Conservation (phyloP, 306 rosid genomes). For the Malus asiatica region DNA sequence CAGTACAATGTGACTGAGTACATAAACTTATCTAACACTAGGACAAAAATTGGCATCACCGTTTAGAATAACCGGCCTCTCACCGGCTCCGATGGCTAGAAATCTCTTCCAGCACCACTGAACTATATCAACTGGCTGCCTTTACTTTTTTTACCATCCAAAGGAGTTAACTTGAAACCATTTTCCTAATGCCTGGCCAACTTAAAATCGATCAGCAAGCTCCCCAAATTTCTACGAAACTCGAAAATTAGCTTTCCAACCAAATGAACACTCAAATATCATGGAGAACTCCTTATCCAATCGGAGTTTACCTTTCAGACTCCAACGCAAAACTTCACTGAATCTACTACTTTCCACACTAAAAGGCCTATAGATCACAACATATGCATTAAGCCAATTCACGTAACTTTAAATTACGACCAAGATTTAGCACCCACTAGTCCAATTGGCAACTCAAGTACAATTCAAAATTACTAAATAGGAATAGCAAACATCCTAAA, state of each 20-base stretch:
- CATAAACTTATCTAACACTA: not conserved
- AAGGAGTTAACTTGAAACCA: not conserved
- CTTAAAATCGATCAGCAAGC: not conserved
- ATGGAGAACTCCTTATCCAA: not conserved
- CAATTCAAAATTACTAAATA: not conserved
- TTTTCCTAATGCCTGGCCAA: not conserved
- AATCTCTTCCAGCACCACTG: not conserved
- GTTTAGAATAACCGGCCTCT: not conserved
- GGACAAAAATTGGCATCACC: not conserved
- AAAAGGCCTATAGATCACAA: not conserved
- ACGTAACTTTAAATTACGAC: not conserved
- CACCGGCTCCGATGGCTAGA: not conserved
- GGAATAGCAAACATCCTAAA: not conserved
- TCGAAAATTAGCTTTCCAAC: not conserved
- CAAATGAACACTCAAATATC: not conserved
- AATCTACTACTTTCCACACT: not conserved
- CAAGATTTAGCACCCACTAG: not conserved
- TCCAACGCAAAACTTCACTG: conserved; percentile 3
- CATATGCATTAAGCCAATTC: not conserved
- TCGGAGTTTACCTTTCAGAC: not conserved
- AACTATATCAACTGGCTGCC: not conserved
- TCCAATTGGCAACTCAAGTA: not conserved
- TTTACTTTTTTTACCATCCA: not conserved
- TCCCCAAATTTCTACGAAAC: not conserved
- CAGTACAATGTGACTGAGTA: not conserved